Percentiles rank a stretch among this genome's conserved stretches.
Conservation (phyloP, 2,329 filamentous ascomycete genomes). For the Cordyceps militaris region DNA sequence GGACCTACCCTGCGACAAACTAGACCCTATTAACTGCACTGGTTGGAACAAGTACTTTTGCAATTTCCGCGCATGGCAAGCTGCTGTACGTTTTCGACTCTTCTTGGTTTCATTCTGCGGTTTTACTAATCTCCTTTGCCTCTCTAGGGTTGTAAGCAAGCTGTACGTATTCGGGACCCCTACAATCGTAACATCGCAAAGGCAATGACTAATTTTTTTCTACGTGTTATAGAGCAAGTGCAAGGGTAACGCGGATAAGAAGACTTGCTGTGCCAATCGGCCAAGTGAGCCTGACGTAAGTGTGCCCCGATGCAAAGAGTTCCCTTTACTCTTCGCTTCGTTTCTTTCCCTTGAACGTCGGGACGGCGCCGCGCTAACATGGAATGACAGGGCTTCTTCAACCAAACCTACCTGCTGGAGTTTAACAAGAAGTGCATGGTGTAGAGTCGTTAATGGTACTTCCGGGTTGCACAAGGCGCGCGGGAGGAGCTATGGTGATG, state of each 20-base stretch:
- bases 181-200: background rate
- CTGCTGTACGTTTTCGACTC: background rate
- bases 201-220: background rate
- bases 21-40: background rate
- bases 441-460: background rate
- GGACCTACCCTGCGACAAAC: background rate
- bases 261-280: background rate
- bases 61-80: background rate
- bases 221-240: background rate
- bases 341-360: background rate
- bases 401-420: background rate
- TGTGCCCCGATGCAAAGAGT: background rate
- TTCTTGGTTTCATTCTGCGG: background rate
- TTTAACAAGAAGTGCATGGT: background rate
- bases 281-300: background rate
- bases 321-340: background rate
- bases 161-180: background rate
- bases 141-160: background rate
- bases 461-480: background rate
- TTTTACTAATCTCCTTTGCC: background rate
- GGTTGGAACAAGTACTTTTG: background rate
- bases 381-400: background rate
- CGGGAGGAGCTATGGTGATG: background rate
- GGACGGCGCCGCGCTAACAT: background rate
- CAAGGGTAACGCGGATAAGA: background rate